Evolutionary conservation across 2,329 filamentous ascomycete genomes (phyloP).

Genomic region (Triangularia verruculosa): DNA sequence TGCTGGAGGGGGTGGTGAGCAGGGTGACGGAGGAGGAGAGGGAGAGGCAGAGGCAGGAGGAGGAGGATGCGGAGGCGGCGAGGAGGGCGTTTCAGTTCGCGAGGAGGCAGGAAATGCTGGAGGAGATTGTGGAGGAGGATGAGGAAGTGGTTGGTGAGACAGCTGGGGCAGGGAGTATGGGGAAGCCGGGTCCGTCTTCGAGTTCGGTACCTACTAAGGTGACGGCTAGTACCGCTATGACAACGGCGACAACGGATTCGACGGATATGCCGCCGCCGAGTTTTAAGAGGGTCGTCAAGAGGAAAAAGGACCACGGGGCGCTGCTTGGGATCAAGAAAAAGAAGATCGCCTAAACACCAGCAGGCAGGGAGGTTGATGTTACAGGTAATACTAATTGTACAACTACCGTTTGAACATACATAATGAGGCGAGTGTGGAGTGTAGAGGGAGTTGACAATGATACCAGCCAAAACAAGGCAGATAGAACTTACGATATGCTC

Average conservation of each 20-base stretch:
- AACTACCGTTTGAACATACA: neutral
- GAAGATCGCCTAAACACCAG: constrained; percentile 40
- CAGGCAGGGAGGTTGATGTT: neutral
- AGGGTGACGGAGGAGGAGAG: constrained; percentile 54
- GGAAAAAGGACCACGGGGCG: constrained; percentile 78
- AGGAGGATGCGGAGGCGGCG: constrained; percentile 80
- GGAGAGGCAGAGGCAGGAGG: constrained; percentile 65
- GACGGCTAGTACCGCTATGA: constrained; percentile 31
- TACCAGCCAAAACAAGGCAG: neutral
- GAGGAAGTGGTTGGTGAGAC: constrained; percentile 42
- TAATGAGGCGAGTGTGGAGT: neutral
- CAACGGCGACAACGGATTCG: constrained; percentile 33
- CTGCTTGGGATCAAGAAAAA: constrained; percentile 88
- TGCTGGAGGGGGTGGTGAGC: constrained; percentile 52
- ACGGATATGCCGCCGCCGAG: constrained; percentile 48
- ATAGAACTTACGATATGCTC: neutral
- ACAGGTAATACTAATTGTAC: neutral
- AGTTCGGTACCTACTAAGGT: constrained; percentile 31
- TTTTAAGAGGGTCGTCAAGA: constrained; percentile 75
- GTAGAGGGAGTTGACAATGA: neutral
- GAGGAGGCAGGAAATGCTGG: constrained; percentile 46
- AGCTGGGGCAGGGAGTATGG: constrained; percentile 5
- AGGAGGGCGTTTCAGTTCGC: constrained; percentile 70
- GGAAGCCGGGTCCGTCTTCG: neutral
- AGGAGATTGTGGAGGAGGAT: constrained; percentile 51